Conservation (phyloP, 2,329 filamentous ascomycete genomes). For the Calonectria montana region DNA sequence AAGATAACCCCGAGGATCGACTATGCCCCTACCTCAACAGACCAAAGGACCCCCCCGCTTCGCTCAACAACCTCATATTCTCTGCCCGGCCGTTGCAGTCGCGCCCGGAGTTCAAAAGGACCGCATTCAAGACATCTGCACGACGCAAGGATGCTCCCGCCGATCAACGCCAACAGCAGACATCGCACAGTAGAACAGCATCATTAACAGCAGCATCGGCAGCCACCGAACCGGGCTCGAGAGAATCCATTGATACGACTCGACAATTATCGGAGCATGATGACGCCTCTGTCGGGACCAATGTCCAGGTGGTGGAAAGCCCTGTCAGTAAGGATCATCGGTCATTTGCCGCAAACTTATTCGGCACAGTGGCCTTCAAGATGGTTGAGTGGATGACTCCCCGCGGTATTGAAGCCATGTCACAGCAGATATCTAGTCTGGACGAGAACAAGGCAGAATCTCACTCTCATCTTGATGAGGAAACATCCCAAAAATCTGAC, state of each 20-base stretch:
- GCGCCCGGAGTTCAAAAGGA: conserved; percentile 33
- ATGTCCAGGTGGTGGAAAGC: conserved; percentile 58
- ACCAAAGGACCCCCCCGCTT: conserved; percentile 56
- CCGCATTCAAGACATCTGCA: conserved; percentile 11
- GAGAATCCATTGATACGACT: not conserved
- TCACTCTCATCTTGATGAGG: not conserved
- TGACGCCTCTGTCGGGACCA: not conserved
- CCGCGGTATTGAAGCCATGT: conserved; percentile 62
- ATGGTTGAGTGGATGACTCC: conserved; percentile 79
- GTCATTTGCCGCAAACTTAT: conserved; percentile 72
- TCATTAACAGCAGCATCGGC: not conserved
- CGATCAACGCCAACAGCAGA: conserved; percentile 8
- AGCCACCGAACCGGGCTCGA: not conserved
- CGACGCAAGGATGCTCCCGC: conserved; percentile 17
- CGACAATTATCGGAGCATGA: not conserved
- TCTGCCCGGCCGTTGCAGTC: conserved; percentile 40
- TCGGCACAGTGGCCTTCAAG: conserved; percentile 74
- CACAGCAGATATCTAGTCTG: conserved; percentile 46
- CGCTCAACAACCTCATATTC: conserved; percentile 61
- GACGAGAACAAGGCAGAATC: conserved; percentile 6
- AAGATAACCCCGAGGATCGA: conserved; percentile 78
- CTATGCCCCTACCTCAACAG: conserved; percentile 69
- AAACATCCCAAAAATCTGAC: not conserved
- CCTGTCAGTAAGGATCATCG: conserved; percentile 66
- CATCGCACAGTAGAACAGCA: conserved; percentile 8